Evolutionary conservation across 176 grass and related monocot species (phyloP).

Genomic region (Elymus sibiricus): DNA sequence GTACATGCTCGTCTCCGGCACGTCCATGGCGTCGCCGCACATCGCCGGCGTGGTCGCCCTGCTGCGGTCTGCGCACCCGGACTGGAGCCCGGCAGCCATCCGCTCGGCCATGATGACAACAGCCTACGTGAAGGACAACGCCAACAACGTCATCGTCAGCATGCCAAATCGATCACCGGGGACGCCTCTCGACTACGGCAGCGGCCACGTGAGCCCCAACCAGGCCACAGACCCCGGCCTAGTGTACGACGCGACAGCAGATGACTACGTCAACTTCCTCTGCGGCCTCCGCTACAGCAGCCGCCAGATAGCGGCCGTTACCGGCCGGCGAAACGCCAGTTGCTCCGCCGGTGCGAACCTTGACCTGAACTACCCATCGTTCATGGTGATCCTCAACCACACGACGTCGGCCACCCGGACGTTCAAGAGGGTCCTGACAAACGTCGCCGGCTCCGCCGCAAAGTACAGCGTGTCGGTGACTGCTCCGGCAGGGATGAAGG

Average conservation of each 20-base stretch:
- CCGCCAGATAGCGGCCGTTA: conserved; percentile 37
- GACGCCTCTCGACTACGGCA: conserved; percentile 64
- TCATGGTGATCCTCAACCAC: conserved; percentile 59
- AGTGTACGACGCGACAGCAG: conserved; percentile 43
- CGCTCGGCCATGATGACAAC: conserved; percentile 90
- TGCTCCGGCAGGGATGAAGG: conserved; percentile 48
- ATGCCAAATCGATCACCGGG: conserved; percentile 16
- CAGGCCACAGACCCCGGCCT: conserved; percentile 59
- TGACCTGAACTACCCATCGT: conserved; percentile 77
- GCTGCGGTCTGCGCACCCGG: conserved; percentile 47
- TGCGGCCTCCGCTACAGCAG: conserved; percentile 50
- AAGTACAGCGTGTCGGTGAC: conserved; percentile 38
- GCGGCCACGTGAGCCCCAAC: conserved; percentile 65
- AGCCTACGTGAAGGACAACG: conserved; percentile 56
- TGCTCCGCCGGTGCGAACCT: conserved; percentile 38
- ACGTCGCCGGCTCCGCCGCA: conserved; percentile 1
- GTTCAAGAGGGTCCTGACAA: conserved; percentile 64
- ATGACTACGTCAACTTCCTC: conserved; percentile 69
- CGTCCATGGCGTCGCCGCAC: conserved; percentile 82
- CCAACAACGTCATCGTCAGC: conserved; percentile 23
- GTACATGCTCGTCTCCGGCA: conserved; percentile 67
- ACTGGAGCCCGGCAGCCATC: conserved; percentile 65
- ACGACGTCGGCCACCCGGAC: conserved; percentile 34
- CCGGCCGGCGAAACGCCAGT: conserved; percentile 26
- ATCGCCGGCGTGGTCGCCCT: conserved; percentile 60